A percentile compares a stretch with the other conserved stretches of the same genome.
These are phyloP conservation scores for Sclerotinia sclerotiorum DNA, from an alignment of 2,329 filamentous ascomycete genomes.

Conservation along the genomic window DNA sequence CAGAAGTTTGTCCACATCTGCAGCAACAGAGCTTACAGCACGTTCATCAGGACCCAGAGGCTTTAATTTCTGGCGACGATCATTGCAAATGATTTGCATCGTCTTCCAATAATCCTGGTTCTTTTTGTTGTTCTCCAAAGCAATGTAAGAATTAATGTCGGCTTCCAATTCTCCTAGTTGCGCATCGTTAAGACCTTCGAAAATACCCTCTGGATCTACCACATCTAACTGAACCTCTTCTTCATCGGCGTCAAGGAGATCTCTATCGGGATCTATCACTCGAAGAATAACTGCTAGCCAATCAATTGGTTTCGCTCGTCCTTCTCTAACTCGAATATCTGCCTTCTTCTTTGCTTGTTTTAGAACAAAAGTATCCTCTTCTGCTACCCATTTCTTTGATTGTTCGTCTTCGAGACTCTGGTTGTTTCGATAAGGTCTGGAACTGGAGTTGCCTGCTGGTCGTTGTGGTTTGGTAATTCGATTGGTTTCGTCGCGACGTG, in stretches of 20 bases:
- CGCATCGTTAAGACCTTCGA: constrained; percentile 66
- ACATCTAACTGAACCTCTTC: constrained; percentile 71
- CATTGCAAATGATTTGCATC: constrained; percentile 78
- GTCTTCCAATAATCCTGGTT: constrained; percentile 94
- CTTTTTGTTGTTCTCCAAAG: constrained; percentile 72
- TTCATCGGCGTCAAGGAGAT: constrained; percentile 80
- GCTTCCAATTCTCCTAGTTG: constrained; percentile 75
- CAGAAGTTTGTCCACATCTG: constrained; percentile 85
- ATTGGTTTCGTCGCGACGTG: constrained; percentile 54
- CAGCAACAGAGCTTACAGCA: constrained; percentile 76
- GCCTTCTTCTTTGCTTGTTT: constrained; percentile 98
- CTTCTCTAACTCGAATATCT: constrained; percentile 87
- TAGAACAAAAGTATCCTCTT: constrained; percentile 93
- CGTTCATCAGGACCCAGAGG: constrained; percentile 62
- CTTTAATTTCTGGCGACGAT: constrained; percentile 66
- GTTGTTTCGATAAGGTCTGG: constrained; percentile 36
- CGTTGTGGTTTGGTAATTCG: constrained; percentile 55
- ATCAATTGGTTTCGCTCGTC: constrained; percentile 88
- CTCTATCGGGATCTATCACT: constrained; percentile 80
- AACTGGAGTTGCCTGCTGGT: constrained; percentile 35
- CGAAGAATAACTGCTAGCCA: constrained; percentile 88
- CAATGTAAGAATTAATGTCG: constrained; percentile 77
- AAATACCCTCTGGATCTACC: constrained; percentile 75
- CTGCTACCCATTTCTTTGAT: constrained; percentile 80
- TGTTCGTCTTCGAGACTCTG: constrained; percentile 62